A percentile compares a stretch with the other conserved stretches of the same genome.
phyloP scores from a whole-genome alignment of 2,329 filamentous ascomycete species.

The Periconia sp. region DNA sequence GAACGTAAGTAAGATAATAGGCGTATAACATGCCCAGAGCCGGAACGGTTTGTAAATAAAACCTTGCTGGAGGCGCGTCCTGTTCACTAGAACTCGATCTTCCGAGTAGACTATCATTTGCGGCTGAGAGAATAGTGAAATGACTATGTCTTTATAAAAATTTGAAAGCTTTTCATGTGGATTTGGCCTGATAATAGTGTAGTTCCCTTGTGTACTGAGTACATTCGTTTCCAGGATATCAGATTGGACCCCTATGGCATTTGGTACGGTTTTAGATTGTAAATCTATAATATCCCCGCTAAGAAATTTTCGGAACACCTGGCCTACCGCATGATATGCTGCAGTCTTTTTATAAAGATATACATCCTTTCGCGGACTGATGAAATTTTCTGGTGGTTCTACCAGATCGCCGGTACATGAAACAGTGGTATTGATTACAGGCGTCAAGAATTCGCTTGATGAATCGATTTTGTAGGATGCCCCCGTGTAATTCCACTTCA shows the following conservation, averaged over 20 bases:
- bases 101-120: conserved; percentile 34
- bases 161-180: conserved; percentile 27
- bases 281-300: conserved; percentile 38
- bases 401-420: conserved; percentile 41
- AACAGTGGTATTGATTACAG: conserved; percentile 38
- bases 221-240: conserved; percentile 53
- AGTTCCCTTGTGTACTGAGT: too few species aligned
- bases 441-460: conserved; percentile 27
- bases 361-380: conserved; percentile 33
- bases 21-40: conserved; percentile 39
- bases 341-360: conserved; percentile 39
- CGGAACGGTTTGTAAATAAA: conserved; percentile 34
- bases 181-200: conserved; percentile 34
- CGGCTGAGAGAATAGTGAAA: conserved; percentile 43
- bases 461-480: conserved; percentile 31
- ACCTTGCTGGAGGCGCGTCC: conserved; percentile 26
- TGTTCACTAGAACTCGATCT: too few species aligned
- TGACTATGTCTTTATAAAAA: conserved; percentile 42
- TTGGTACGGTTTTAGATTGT: conserved; percentile 33
- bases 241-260: conserved; percentile 32
- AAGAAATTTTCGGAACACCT: conserved; percentile 38
- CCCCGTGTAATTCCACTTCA: conserved; percentile 38
- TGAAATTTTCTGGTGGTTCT: conserved; percentile 26
- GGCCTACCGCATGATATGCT: conserved; percentile 42
- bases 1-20: conserved; percentile 34